Evolutionary conservation across 2,329 filamentous ascomycete genomes (phyloP).

Genomic region (Cytospora mali): DNA sequence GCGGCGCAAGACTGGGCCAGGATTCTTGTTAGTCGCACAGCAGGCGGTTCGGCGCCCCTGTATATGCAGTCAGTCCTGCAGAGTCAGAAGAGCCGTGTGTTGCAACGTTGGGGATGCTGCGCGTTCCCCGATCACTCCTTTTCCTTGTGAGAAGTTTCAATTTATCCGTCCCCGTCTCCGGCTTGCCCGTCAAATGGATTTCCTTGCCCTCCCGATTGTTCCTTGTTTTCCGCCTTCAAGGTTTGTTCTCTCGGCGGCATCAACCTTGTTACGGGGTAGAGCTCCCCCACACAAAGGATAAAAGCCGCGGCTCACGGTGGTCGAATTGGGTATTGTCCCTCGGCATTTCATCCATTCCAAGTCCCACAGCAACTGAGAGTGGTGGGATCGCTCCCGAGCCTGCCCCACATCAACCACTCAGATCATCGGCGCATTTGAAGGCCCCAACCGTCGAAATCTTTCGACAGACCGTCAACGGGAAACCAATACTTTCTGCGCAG

Average conservation of each 20-base stretch:
- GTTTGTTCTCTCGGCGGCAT: neutral
- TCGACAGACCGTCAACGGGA: neutral
- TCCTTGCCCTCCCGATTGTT: neutral
- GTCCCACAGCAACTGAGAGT: neutral
- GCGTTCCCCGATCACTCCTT: slow-evolving; percentile 1
- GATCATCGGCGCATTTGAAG: neutral
- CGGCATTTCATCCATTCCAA: neutral
- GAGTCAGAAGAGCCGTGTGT: slow-evolving; percentile 9
- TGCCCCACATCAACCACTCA: slow-evolving; percentile 1
- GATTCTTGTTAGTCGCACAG: slow-evolving; percentile 8
- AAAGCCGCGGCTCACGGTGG: neutral
- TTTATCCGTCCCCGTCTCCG: neutral
- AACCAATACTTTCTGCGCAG: neutral
- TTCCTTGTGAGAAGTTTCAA: slow-evolving; percentile 13
- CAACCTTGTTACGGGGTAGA: neutral
- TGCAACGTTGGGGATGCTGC: slow-evolving; percentile 16
- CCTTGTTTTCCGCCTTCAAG: neutral
- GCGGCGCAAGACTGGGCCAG: slow-evolving; percentile 20
- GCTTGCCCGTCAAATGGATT: neutral
- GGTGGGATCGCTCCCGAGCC: neutral
- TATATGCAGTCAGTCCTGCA: neutral
- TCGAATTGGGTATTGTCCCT: neutral
- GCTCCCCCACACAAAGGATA: neutral
- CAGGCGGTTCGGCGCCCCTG: neutral
- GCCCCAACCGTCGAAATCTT: neutral